These are phyloP conservation scores for Lactarius sp. DNA, from an alignment of 768 basidiomycete genomes.

Conservation along the genomic window DNA sequence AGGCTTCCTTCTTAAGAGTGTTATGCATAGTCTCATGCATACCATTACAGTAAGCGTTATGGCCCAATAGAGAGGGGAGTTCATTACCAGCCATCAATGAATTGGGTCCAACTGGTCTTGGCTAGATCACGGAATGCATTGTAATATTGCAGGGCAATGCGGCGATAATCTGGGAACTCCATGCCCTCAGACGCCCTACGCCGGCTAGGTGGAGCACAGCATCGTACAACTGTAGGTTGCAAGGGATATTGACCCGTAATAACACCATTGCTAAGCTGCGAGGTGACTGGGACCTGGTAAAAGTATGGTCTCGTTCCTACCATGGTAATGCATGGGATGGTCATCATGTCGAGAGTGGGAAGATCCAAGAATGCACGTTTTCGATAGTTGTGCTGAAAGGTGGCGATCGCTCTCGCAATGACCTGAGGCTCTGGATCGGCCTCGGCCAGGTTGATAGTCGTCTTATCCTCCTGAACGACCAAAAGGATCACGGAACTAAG, in stretches of 20 bases:
- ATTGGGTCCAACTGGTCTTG: not conserved
- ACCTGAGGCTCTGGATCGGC: not conserved
- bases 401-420: conserved; percentile 1
- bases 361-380: not conserved
- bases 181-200: not conserved
- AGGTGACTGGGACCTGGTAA: not conserved
- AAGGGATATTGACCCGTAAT: not conserved
- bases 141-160: not conserved
- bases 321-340: conserved; percentile 5
- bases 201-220: not conserved
- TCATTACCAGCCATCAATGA: not conserved
- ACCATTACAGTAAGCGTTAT: too few relatives aligned
- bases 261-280: not conserved
- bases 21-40: too few relatives aligned
- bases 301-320: not conserved
- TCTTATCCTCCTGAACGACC: not conserved
- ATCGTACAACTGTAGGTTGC: not conserved
- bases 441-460: not conserved
- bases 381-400: not conserved
- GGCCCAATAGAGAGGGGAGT: too few relatives aligned
- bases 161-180: conserved; percentile 4
- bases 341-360: not conserved
- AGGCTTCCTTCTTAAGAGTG: too few relatives aligned
- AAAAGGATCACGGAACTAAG: not conserved
- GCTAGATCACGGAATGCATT: conserved; percentile 4